Evolutionary conservation across 441 rosid species (phyloP), one percentile per base, ranked within the genome.

Genomic region (Macaranga tanarius): DNA sequence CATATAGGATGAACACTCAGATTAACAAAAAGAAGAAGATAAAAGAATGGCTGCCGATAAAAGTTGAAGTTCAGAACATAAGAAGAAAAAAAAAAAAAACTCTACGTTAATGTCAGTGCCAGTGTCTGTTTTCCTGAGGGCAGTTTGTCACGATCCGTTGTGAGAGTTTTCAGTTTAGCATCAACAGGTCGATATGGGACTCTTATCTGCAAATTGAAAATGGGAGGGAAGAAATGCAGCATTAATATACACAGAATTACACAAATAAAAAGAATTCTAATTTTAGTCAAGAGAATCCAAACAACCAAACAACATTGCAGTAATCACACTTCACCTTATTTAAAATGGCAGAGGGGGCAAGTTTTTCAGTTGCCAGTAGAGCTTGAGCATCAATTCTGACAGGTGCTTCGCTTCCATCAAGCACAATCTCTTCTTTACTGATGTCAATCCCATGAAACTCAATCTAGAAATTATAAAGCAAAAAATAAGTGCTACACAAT

Each of bases 331-430:
- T 80, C 80, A 92, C 98, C 97, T 93, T 90, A 75, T 90, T 86
- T 66, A 96, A 77, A 83, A 74, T 78, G 76, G 97, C 97, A 80
- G 79, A 78, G 60, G 98, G 99, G 55, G 81, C 82, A 48, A 96
- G 89, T 69, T 81, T 86, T 80, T 93, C 99, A 44, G 91, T 84
- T 69, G 95, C 89, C 79, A 96, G 81, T 61, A 86, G 79, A 55
- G 93, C 89, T 87, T 89, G 92, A 76, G 86, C 89, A 76, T 87
- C 92, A 75, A 96, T 90, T 77, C 93, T 89, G 74, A 85, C 71
- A 54, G 99, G 98, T 68, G 97, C 97, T 71, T 93, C 99, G 82
- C 99, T 96, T 74, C 99, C 98, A 81, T 93, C 96, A 61, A 96
- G 97, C 70, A 92, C 62, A 62, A 93, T 81, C 71, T 96, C 97